phyloP scores from a whole-genome alignment of 306 rosid genomes.

The Dalbergia cultrata region DNA sequence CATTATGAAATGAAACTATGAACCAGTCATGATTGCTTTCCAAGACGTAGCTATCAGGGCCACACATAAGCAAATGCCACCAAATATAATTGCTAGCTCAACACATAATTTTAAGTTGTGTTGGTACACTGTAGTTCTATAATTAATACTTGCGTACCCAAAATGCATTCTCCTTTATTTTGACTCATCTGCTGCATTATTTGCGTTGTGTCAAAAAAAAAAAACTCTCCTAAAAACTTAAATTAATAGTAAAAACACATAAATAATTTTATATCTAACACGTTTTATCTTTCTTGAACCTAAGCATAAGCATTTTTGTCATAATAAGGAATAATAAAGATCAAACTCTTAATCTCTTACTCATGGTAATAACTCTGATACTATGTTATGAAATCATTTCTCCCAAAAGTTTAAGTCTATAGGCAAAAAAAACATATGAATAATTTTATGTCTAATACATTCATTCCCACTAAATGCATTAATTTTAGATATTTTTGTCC shows the following conservation, averaged over 20 bases:
- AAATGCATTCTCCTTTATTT: conserved; percentile 37
- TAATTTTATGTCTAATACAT: no score
- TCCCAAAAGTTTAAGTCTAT: no score
- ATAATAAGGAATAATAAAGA: no score
- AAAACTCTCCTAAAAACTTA: no score
- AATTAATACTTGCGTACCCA: conserved; percentile 44
- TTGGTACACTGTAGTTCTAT: conserved; percentile 33
- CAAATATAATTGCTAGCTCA: conserved; percentile 42
- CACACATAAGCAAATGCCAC: conserved; percentile 46
- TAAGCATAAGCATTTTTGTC: no score
- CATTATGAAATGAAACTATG: conserved; percentile 29
- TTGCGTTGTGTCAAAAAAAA: background rate
- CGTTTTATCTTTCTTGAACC: no score
- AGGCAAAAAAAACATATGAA: no score
- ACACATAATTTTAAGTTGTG: conserved; percentile 25
- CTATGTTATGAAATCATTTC: no score
- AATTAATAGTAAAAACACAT: no score
- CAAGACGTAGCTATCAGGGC: conserved; percentile 37
- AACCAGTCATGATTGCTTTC: conserved; percentile 42
- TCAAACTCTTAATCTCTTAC: no score
- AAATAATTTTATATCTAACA: no score
- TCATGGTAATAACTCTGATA: no score
- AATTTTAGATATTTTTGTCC: background rate
- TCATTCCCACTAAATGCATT: conserved; percentile 32
- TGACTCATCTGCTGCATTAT: conserved; percentile 24